Conservation (phyloP, 352 stramenopile genomes). For the Peronosclerospora sorghi region DNA sequence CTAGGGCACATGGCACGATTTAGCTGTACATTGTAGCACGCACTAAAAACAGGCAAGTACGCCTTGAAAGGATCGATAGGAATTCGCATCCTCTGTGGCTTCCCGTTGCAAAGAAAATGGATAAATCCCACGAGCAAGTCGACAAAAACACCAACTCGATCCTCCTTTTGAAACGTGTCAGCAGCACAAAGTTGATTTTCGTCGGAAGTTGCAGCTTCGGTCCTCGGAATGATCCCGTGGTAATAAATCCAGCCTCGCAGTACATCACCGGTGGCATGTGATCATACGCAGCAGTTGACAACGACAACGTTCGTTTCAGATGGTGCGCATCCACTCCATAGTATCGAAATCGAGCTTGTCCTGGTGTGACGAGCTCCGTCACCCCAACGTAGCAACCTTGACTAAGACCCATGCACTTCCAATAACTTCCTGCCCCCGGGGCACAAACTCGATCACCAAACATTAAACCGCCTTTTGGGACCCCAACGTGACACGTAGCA, state of each 20-base stretch:
- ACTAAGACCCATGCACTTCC: slow-evolving; percentile 50
- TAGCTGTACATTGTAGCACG: slow-evolving; percentile 47
- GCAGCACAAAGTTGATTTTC: slow-evolving; percentile 33
- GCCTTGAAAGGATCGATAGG: slow-evolving; percentile 23
- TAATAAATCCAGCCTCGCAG: slow-evolving; percentile 52
- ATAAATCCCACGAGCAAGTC: slow-evolving; percentile 43
- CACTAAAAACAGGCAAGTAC: slow-evolving; percentile 49
- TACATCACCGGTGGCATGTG: slow-evolving; percentile 72
- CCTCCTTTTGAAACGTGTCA: slow-evolving; percentile 31
- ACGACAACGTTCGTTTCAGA: slow-evolving; percentile 30
- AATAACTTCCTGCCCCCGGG: slow-evolving; percentile 44
- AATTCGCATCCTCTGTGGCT: slow-evolving; percentile 30
- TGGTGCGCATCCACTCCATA: slow-evolving; percentile 33
- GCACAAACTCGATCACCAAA: slow-evolving; percentile 35
- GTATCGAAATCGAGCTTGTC: slow-evolving; percentile 25
- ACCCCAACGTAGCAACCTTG: slow-evolving; percentile 51
- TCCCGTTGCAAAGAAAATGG: slow-evolving; percentile 35
- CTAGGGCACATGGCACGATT: slow-evolving; percentile 19
- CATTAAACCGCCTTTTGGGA: slow-evolving; percentile 30
- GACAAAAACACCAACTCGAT: slow-evolving; percentile 48
- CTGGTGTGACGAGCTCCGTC: slow-evolving; percentile 22
- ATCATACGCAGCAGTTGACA: slow-evolving; percentile 44
- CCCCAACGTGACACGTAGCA: slow-evolving; percentile 33
- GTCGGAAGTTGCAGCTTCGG: slow-evolving; percentile 34
- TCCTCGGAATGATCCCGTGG: slow-evolving; percentile 49